These are phyloP conservation scores for Abortiporus biennis DNA, from an alignment of 1,284 basidiomycete genomes.

Conservation along the genomic window DNA sequence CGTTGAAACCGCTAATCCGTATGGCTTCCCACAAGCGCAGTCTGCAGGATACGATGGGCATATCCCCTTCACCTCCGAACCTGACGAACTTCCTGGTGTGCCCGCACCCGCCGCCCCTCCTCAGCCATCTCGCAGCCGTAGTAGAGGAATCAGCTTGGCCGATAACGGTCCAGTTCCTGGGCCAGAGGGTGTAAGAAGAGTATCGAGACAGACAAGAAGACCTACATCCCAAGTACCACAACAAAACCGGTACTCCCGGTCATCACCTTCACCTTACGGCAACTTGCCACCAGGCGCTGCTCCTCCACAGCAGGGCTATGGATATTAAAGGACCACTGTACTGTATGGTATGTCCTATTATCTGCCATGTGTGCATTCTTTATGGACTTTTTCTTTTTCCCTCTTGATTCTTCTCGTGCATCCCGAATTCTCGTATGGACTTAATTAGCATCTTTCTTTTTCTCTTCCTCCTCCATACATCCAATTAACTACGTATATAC, in stretches of 20 bases:
- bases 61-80: conserved; percentile 27
- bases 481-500: too few species aligned
- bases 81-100: conserved; percentile 27
- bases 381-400: too few species aligned
- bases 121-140: conserved; percentile 14
- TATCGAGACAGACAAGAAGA: conserved; percentile 50
- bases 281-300: conserved; percentile 72
- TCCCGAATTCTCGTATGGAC: too few species aligned
- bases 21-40: conserved; percentile 33
- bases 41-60: conserved; percentile 32
- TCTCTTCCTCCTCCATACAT: too few species aligned
- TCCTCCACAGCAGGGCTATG: conserved; percentile 43
- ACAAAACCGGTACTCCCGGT: conserved; percentile 68
- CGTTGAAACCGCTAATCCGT: conserved; percentile 50
- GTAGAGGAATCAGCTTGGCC: conserved; percentile 66
- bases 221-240: conserved; percentile 54
- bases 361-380: too few species aligned
- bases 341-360: too few species aligned
- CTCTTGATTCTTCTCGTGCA: too few species aligned
- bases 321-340: conserved; percentile 21
- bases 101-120: conserved; percentile 12
- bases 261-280: conserved; percentile 34
- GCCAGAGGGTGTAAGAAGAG: conserved; percentile 68
- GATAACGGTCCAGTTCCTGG: conserved; percentile 78
- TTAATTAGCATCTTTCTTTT: too few species aligned